Evolutionary conservation across 2,329 filamentous ascomycete genomes (phyloP), one percentile per base, ranked within the genome.

Genomic region (Trichoderma atrobrunneum): DNA sequence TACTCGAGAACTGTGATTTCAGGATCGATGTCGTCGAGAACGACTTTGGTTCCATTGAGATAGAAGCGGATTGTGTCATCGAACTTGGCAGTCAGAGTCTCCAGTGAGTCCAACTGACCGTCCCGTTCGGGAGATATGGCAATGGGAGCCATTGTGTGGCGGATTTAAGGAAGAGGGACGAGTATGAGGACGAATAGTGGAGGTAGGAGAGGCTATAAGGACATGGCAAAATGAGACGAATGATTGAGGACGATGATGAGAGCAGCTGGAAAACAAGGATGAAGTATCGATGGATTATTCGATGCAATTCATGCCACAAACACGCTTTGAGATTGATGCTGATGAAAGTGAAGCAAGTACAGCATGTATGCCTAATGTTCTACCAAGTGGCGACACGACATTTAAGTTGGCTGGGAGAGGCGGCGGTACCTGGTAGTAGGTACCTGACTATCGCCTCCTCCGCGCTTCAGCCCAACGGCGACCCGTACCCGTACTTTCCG

Each of bases 1-100:
- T 98, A 99, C 81, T 98, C 95, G 7, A 99, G 85, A 36, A 99
- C 86, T 0, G 96, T 99, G 62, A 95, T 87, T 80, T 98, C 95
- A 0, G 96, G 96, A 78, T 98, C 95, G 67, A 96, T 90, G 14
- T 93, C 88, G 76, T 98, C 95, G 18, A 99, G 85, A 1, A 92
- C 89, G 18, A 98, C 92, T 75, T 91, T 93, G 3, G 95, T 97
- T 74, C 96, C 96, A 80, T 99, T 99, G 66, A 99, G 89, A 80
- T 94, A 98, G 85, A 98, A 98, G 21, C 92, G 88, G 72, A 98
- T 86, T 1, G 93, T 95, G 81, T 98, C 94, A 78, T 97, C 92
- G 81, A 93, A 98, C 61, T 87, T 82, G 68, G 91, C 90, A 1
- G 93, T 96, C 65, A 98, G 82, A 57, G 78, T 75, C 16, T 80